A percentile compares a stretch with the other conserved stretches of the same genome.
Evolutionary conservation across 441 rosid species (phyloP).

Genomic region (Francoa sonchifolia): DNA sequence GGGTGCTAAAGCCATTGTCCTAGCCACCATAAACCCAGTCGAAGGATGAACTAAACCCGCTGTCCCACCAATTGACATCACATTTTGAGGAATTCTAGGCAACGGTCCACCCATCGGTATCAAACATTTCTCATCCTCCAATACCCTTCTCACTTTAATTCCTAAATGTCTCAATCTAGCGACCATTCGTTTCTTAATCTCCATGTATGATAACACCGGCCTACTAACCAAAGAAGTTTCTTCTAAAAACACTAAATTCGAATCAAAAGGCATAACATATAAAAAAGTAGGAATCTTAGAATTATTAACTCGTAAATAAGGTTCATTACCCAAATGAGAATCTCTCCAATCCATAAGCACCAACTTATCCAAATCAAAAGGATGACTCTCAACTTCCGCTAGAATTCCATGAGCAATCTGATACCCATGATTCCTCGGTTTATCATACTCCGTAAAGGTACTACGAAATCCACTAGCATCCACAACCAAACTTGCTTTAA

Average conservation of each 20-base stretch:
- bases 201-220: conserved; percentile 39
- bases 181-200: conserved; percentile 51
- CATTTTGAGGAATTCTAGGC: conserved; percentile 43
- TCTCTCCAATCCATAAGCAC: conserved; percentile 75
- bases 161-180: conserved; percentile 54
- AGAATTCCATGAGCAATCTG: conserved; percentile 65
- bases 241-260: conserved; percentile 39
- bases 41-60: conserved; percentile 65
- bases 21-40: conserved; percentile 54
- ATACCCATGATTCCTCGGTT: conserved; percentile 48
- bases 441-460: conserved; percentile 31
- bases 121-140: conserved; percentile 59
- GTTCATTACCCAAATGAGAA: conserved; percentile 54
- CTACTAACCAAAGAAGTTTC: conserved; percentile 57
- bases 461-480: conserved; percentile 54
- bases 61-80: conserved; percentile 53
- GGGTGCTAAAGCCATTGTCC: conserved; percentile 39
- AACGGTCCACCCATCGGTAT: conserved; percentile 76
- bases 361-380: conserved; percentile 58
- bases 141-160: conserved; percentile 28
- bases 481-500: conserved; percentile 40
- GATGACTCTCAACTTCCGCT: conserved; percentile 56
- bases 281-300: conserved; percentile 36
- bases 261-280: conserved; percentile 57
- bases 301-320: conserved; percentile 33